phyloP scores from a whole-genome alignment of 345 rosid species.

The Cardamine occulta region DNA sequence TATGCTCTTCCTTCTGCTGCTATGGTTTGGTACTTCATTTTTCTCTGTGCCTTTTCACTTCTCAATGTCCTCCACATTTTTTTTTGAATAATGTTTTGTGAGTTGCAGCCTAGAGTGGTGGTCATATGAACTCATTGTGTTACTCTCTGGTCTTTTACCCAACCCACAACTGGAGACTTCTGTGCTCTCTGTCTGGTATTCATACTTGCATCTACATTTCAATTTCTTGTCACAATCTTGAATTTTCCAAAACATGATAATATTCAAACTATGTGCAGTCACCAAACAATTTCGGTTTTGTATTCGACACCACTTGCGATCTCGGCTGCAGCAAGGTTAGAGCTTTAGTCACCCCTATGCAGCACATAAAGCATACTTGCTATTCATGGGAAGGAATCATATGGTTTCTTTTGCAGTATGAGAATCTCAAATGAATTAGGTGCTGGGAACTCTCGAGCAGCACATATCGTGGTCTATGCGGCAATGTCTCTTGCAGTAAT shows the following conservation, averaged over 20 bases:
- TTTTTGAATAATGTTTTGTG: neutral
- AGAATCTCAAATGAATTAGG: conserved; percentile 80
- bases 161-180: conserved; percentile 88
- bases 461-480: conserved; percentile 52
- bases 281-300: conserved; percentile 54
- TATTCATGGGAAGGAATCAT: neutral
- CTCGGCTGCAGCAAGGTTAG: conserved; percentile 68
- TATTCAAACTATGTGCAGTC: conserved; percentile 47
- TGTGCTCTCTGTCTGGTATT: conserved; percentile 73
- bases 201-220: conserved; percentile 9
- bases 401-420: conserved; percentile 41
- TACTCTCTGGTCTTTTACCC: conserved; percentile 81
- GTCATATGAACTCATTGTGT: conserved; percentile 79
- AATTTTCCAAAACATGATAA: neutral
- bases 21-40: conserved; percentile 62
- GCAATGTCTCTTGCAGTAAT: conserved; percentile 46
- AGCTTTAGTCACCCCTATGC: conserved; percentile 11
- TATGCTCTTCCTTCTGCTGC: conserved; percentile 72
- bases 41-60: conserved; percentile 7
- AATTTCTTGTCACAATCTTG: conserved; percentile 1
- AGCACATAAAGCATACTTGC: neutral
- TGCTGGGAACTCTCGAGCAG: conserved; percentile 63
- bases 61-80: conserved; percentile 5
- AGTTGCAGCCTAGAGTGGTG: conserved; percentile 88
- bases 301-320: conserved; percentile 59